Conservation (phyloP, 495 filamentous ascomycete species). For the Penicillium coffeae region DNA sequence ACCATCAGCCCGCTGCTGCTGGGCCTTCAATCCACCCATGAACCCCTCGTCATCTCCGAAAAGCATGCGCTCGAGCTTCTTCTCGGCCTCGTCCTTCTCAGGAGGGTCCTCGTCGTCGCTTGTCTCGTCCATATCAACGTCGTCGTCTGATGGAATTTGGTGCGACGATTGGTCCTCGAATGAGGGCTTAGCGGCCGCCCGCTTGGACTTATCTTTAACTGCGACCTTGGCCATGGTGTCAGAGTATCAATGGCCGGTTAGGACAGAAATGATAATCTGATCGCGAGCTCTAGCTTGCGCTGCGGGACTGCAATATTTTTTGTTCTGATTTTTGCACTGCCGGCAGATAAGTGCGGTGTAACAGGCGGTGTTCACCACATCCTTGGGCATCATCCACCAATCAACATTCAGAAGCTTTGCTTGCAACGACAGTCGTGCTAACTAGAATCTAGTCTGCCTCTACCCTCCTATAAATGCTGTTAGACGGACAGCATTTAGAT, state of each 20-base stretch:
- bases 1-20: constrained; percentile 29
- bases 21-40: constrained; percentile 58
- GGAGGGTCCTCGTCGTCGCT: constrained; percentile 41
- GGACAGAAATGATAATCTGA: constrained; percentile 7
- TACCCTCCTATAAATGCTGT: no score
- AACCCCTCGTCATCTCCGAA: constrained; percentile 84
- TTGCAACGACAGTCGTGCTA: no score
- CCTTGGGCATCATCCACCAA: no score
- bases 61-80: constrained; percentile 78
- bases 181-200: constrained; percentile 20
- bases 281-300: constrained; percentile 16
- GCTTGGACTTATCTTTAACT: constrained; percentile 35
- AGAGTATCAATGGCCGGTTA: not conserved
- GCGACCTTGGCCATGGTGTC: constrained; percentile 28
- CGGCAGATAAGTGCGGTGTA: constrained; percentile 24
- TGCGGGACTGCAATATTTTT: constrained; percentile 30
- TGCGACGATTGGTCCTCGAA: constrained; percentile 20
- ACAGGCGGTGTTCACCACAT: constrained; percentile 8
- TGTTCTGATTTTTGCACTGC: constrained; percentile 23
- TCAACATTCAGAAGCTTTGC: no score
- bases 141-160: constrained; percentile 17
- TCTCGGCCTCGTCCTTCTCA: constrained; percentile 76
- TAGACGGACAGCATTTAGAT: no score
- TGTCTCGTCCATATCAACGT: constrained; percentile 30
- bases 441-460: no score